Evolutionary conservation across 495 filamentous ascomycete species (phyloP), one percentile per base, ranked within the genome.

Genomic region (Xylaria flabelliformis): DNA sequence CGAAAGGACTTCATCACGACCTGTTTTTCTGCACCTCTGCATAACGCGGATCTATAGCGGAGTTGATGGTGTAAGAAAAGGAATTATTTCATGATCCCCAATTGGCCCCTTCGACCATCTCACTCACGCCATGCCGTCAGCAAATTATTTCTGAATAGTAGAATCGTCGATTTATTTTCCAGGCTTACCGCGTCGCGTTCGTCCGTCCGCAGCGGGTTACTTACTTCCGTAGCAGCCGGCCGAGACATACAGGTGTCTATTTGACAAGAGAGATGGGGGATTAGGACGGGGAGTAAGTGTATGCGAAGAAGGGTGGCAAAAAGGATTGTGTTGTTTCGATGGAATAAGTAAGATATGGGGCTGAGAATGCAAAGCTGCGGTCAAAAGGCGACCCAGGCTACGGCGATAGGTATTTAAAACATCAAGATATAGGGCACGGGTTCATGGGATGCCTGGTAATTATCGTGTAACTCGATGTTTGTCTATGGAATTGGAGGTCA

Each of bases 51-150:
- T 53, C 63, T 48, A 67, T 29, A 19, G 41, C 34, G 46, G 21
- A 65, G 26, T 24, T 9, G 8, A 36, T 29, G 26, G 26, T 3
- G 29, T 10, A 3, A 6, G 53, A 26, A 2, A 39, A 15, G 29
- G n/a, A 53, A n/a, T 3, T 29, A 24, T n/a, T 48, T 2, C 15
- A 8, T 6, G 15, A 29, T 39, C 29, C 24, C 8, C 64, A 10
- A 56, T 67, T 67, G 65, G 65, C 36, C 42, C 36, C 19, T 39
- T 1, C 17, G 26, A 29, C 26, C 29, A 26, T 44, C 36, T 55
- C 10, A 61, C 58, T 50, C 29, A 21, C 42, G 34, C 39, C 41
- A 65, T 56, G 50, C 48, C 36, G 65, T 67, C 65, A 67, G 65
- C 65, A 67, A 19, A 26, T 29, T 29, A 39, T 56, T 26, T 51